Base-by-base conservation (phyloP, 768 basidiomycete species). In the Coprinellus aureogranulatus region DNA sequence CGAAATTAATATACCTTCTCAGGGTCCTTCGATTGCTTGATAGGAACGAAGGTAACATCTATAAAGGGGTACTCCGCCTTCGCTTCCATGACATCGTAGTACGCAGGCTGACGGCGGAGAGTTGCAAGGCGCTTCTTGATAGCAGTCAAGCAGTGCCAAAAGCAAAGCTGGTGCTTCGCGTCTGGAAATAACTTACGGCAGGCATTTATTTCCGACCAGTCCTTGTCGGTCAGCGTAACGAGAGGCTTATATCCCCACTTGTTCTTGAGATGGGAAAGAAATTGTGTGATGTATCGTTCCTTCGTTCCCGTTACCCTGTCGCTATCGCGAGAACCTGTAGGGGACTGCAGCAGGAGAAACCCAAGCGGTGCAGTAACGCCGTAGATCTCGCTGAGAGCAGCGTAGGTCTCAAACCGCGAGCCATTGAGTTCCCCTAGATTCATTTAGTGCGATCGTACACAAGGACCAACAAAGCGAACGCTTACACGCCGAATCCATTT, bases 111-210 rank as follows among this genome's bases (percentile, higher is more conserved):
- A 0, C 64, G 62, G 4, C 23, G 44, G 1, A 72, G 53, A 46
- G 70, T 68, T 1, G 70, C 49, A 0, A 75, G 62, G 0, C 69
- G 66, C 18, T 51, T 65, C 31, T 73, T 75, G 16, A 72, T 40
- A 0, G 67, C 66, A 9, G 62, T 57, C 14, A 75, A 51, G 16
- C 62, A 64, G 56, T 75, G 75, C 75, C 75, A 76, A 44, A 71
- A 72, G 57, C 74, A 77, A 0, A 78, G 57, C 54, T 74, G 74
- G 34, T 62, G 61, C 52, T 77, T 77, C 10, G 72, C 70, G 6
- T 65, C 41, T 2, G 70, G 70, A 50, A 63, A 70, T 6, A 59
- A 51, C 0, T 50, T 54, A 0, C 49, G 52, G 57, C 68, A 70
- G 0, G 72, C 70, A 58, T 73, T 71, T 48, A 77, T 64, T 48